phyloP scores from a whole-genome alignment of 768 basidiomycete species.

The Trametes villosa region DNA sequence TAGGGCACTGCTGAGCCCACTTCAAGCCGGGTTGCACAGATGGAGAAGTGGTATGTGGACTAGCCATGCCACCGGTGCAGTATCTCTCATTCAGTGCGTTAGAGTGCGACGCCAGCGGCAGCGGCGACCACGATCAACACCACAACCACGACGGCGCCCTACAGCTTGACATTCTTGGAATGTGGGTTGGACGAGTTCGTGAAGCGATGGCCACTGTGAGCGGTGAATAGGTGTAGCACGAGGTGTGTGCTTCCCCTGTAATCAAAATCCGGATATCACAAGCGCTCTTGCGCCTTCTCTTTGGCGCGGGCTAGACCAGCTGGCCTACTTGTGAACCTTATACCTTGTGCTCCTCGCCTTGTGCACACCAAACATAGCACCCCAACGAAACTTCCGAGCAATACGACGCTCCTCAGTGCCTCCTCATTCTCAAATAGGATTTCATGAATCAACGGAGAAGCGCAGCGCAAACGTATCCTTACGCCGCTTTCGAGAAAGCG shows the following conservation, averaged over 20 bases:
- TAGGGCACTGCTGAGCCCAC: constrained; percentile 22
- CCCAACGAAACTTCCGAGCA: too few relatives aligned
- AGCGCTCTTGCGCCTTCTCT: background rate
- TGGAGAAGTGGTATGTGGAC: constrained; percentile 26
- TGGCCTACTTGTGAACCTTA: background rate
- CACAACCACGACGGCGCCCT: constrained; percentile 7
- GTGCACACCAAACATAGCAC: too few relatives aligned
- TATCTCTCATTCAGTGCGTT: background rate
- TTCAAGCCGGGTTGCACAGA: constrained; percentile 15
- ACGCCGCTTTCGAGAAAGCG: too few relatives aligned
- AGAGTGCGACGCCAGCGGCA: background rate
- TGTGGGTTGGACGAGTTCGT: constrained; percentile 26
- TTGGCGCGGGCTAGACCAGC: background rate
- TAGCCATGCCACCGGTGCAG: background rate
- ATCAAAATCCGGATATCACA: background rate
- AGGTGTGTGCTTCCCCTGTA: background rate
- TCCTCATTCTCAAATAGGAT: too few relatives aligned
- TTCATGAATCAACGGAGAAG: too few relatives aligned
- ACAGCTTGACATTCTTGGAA: constrained; percentile 24
- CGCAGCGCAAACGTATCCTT: too few relatives aligned
- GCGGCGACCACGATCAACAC: background rate
- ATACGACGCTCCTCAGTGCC: too few relatives aligned
- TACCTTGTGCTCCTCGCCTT: too few relatives aligned
- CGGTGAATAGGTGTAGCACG: background rate
- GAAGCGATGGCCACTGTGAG: constrained; percentile 3